These are phyloP conservation scores for Taphrina betulina DNA, from an alignment of 1,139 yeast genomes.

Conservation along the genomic window DNA sequence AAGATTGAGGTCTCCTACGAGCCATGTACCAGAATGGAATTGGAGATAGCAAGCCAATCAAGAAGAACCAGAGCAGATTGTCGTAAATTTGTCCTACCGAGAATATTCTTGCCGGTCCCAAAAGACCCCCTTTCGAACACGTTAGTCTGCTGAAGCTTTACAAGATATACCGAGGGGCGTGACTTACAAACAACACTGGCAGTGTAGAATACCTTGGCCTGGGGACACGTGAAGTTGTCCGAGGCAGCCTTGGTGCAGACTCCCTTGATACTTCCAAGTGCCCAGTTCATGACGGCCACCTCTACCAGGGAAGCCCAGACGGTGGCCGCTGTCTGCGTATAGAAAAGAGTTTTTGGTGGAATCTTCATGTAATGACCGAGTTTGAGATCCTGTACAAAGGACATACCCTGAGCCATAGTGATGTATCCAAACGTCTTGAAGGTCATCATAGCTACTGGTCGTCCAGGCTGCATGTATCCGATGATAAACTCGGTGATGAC, in stretches of 20 bases:
- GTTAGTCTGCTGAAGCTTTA: slow-evolving; percentile 41
- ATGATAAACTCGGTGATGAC: slow-evolving; percentile 62
- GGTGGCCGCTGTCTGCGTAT: slow-evolving; percentile 52
- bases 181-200: slow-evolving; percentile 42
- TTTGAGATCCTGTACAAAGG: slow-evolving; percentile 59
- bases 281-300: slow-evolving; percentile 58
- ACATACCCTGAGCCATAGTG: slow-evolving; percentile 58
- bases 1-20: slow-evolving; percentile 24
- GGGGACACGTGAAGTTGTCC: slow-evolving; percentile 38
- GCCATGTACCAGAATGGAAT: slow-evolving; percentile 46
- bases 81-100: slow-evolving; percentile 27
- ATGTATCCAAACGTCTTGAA: slow-evolving; percentile 62
- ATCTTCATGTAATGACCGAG: slow-evolving; percentile 63
- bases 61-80: slow-evolving; percentile 49
- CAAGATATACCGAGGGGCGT: too few species aligned
- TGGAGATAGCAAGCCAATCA: slow-evolving; percentile 55
- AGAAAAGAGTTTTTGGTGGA: slow-evolving; percentile 61
- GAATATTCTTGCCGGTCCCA: slow-evolving; percentile 58
- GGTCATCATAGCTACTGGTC: slow-evolving; percentile 60
- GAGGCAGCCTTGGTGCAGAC: slow-evolving; percentile 47
- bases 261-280: slow-evolving; percentile 48
- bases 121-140: too few species aligned
- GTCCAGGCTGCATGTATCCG: slow-evolving; percentile 65
- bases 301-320: slow-evolving; percentile 46
- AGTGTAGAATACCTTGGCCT: slow-evolving; percentile 50